Evolutionary conservation across 176 grass and related monocot species (phyloP).

Genomic region (Lolium perenne): DNA sequence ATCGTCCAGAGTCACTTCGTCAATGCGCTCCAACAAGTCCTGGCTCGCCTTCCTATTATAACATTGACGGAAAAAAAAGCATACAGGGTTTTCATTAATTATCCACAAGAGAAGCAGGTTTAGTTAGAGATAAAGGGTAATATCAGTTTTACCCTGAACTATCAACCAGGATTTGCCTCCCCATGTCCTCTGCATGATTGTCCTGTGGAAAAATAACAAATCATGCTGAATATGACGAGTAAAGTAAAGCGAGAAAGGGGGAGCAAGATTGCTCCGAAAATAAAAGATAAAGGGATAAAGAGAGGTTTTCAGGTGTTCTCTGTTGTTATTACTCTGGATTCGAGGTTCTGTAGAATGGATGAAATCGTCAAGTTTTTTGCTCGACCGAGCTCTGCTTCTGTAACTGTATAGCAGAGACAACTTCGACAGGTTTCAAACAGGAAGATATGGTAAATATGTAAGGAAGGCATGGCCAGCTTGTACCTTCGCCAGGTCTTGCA

Average conservation of each 20-base stretch:
- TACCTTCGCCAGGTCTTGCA: slow-evolving; percentile 54
- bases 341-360: slow-evolving; percentile 49
- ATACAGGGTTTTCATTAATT: background rate
- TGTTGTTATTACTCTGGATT: slow-evolving; percentile 52
- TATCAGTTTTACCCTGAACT: slow-evolving; percentile 43
- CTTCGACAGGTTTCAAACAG: background rate
- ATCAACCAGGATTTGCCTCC: slow-evolving; percentile 61
- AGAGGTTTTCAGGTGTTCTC: background rate
- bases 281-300: background rate
- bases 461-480: background rate
- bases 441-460: background rate
- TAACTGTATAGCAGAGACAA: slow-evolving; percentile 37
- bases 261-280: background rate
- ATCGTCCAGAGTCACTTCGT: slow-evolving; percentile 53
- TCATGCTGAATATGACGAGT: background rate
- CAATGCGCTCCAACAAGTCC: slow-evolving; percentile 47
- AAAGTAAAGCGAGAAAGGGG: background rate
- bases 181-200: slow-evolving; percentile 51
- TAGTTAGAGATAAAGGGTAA: background rate
- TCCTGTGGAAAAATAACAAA: slow-evolving; percentile 12
- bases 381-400: slow-evolving; percentile 52
- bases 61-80: background rate
- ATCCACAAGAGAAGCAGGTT: background rate
- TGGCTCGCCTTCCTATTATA: slow-evolving; percentile 46
- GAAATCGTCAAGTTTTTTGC: slow-evolving; percentile 56